Conservation (phyloP, 371 early-diverging fungal species). For the Saksenaea oblongispora region DNA sequence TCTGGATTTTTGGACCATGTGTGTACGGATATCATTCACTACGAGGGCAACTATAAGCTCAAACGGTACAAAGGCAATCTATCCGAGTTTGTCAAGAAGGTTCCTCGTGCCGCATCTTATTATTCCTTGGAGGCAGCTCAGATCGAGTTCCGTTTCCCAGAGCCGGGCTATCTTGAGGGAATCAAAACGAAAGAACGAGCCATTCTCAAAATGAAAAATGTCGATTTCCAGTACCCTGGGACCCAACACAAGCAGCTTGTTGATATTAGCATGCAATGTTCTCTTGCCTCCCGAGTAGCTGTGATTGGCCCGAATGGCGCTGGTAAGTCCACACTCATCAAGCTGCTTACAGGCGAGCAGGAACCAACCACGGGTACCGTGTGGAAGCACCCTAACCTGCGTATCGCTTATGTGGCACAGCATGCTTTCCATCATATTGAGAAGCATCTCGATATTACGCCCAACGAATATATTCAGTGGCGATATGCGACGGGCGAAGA, state of each 20-base stretch:
- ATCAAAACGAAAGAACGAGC: slow-evolving; percentile 73
- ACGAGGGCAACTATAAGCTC: slow-evolving; percentile 66
- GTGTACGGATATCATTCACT: slow-evolving; percentile 81
- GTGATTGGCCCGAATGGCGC: slow-evolving; percentile 76
- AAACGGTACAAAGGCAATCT: slow-evolving; percentile 82
- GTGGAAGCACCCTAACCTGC: slow-evolving; percentile 59
- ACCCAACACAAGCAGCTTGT: slow-evolving; percentile 48
- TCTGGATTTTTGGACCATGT: slow-evolving; percentile 82
- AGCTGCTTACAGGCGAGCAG: slow-evolving; percentile 72
- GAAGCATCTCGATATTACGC: slow-evolving; percentile 64
- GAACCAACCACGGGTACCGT: slow-evolving; percentile 37
- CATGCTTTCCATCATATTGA: slow-evolving; percentile 79
- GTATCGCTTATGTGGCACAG: slow-evolving; percentile 78
- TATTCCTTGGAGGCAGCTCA: slow-evolving; percentile 61
- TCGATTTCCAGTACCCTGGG: slow-evolving; percentile 68
- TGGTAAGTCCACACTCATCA: slow-evolving; percentile 73
- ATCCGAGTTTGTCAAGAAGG: slow-evolving; percentile 74
- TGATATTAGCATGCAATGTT: slow-evolving; percentile 60
- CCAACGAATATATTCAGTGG: slow-evolving; percentile 71
- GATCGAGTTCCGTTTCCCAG: slow-evolving; percentile 63
- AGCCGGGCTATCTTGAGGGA: slow-evolving; percentile 70
- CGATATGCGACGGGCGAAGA: slow-evolving; percentile 70
- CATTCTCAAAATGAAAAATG: slow-evolving; percentile 61
- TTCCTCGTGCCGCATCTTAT: slow-evolving; percentile 77
- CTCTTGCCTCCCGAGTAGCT: slow-evolving; percentile 69